Evolutionary conservation across 768 basidiomycete species (phyloP).

Genomic region (Phanerochaete sordida): DNA sequence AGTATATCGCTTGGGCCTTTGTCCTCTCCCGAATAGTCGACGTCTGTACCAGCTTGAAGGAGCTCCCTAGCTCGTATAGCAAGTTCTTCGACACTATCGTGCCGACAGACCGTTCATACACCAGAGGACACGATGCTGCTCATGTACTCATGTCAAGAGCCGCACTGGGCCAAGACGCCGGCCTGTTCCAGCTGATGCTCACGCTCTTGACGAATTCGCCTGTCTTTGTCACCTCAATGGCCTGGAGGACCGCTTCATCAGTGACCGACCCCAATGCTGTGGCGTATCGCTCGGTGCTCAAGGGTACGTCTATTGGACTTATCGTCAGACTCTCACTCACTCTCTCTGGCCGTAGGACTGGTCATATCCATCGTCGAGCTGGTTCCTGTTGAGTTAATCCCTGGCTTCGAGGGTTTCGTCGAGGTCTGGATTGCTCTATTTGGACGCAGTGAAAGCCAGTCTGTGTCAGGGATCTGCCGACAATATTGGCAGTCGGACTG

Average conservation of each 20-base stretch:
- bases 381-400: conserved; percentile 71
- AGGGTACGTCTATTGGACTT: no score
- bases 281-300: conserved; percentile 77
- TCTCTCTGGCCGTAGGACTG: conserved; percentile 73
- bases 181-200: conserved; percentile 54
- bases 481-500: conserved; percentile 86
- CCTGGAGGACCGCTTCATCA: conserved; percentile 65
- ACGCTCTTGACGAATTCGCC: conserved; percentile 66
- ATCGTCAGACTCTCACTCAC: no score
- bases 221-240: conserved; percentile 69
- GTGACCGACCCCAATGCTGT: conserved; percentile 75
- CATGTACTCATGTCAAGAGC: conserved; percentile 56
- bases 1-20: conserved; percentile 83
- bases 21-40: conserved; percentile 63
- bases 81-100: conserved; percentile 53
- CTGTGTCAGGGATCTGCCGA: conserved; percentile 64
- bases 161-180: conserved; percentile 55
- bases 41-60: conserved; percentile 42
- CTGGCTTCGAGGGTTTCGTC: conserved; percentile 66
- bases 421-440: conserved; percentile 80
- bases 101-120: conserved; percentile 38
- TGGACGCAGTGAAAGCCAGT: conserved; percentile 63
- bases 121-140: conserved; percentile 56
- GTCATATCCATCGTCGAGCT: conserved; percentile 72
- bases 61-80: conserved; percentile 52